Conservation (phyloP, 768 basidiomycete species). For the Cystobasidium onofrii region DNA sequence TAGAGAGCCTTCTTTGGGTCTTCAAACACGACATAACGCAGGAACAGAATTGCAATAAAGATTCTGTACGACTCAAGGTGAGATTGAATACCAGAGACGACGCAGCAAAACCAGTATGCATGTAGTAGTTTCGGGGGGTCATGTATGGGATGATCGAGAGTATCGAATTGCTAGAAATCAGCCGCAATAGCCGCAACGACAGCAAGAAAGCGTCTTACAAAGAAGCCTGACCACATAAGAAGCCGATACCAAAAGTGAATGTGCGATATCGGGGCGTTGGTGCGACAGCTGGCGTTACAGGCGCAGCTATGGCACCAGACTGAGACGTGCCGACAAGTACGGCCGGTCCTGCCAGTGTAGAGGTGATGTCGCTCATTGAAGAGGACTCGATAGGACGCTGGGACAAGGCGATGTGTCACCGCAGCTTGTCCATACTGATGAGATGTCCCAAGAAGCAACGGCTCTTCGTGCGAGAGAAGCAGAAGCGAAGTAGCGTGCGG, state of each 20-base stretch:
- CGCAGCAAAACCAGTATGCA: not conserved
- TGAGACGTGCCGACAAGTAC: not conserved
- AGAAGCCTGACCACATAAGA: constrained; percentile 25
- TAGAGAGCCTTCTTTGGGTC: constrained; percentile 45
- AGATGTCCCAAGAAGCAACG: not conserved
- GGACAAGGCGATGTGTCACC: not conserved
- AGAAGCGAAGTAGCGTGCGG: not conserved
- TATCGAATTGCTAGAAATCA: not conserved
- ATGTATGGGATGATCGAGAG: not conserved
- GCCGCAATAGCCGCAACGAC: not conserved
- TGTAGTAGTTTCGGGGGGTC: not conserved
- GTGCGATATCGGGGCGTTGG: constrained; percentile 17
- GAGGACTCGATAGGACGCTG: not conserved
- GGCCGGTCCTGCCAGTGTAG: not conserved
- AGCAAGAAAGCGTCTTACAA: not conserved
- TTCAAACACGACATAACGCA: constrained; percentile 93
- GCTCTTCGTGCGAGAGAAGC: not conserved
- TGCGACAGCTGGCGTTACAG: not conserved
- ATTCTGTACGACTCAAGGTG: constrained; percentile 31
- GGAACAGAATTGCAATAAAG: constrained; percentile 52
- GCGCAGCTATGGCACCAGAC: not conserved
- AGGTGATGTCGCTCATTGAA: not conserved
- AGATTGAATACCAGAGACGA: not conserved
- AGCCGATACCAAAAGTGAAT: constrained; percentile 20
- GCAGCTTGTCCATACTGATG: not conserved